A percentile compares a stretch with the other conserved stretches of the same genome.
phyloP scores from a whole-genome alignment of 2,329 filamentous ascomycete genomes.

The Diaporthe vexans region DNA sequence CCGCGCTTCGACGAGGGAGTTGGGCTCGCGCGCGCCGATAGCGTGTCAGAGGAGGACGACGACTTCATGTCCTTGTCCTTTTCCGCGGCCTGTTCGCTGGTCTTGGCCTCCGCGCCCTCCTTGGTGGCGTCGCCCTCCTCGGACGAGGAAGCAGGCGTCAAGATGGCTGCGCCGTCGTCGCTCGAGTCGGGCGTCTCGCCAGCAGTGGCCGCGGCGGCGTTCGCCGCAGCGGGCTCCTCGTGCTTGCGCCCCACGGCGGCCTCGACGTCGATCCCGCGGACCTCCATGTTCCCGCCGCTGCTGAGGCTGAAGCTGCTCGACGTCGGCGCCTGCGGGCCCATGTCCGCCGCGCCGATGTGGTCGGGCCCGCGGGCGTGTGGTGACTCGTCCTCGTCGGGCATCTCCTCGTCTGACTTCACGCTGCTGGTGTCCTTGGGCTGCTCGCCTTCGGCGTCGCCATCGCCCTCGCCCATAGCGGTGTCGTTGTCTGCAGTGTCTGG shows the following conservation, averaged over 20 bases:
- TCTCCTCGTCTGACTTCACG: slow-evolving; percentile 53
- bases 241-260: slow-evolving; percentile 71
- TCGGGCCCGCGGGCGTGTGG: slow-evolving; percentile 89
- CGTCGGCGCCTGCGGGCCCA: slow-evolving; percentile 76
- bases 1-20: slow-evolving; percentile 64
- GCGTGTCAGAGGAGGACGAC: slow-evolving; percentile 3
- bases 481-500: slow-evolving; percentile 42
- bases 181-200: slow-evolving; percentile 37
- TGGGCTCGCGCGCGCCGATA: slow-evolving; percentile 35
- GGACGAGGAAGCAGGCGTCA: slow-evolving; percentile 29
- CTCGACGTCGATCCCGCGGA: slow-evolving; percentile 71
- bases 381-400: slow-evolving; percentile 71
- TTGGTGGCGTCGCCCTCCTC: slow-evolving; percentile 50
- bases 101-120: slow-evolving; percentile 42
- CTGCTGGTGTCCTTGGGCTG: slow-evolving; percentile 44
- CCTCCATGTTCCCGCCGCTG: slow-evolving; percentile 56
- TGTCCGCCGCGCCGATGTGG: slow-evolving; percentile 87
- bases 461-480: slow-evolving; percentile 43
- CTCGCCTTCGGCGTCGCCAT: slow-evolving; percentile 48
- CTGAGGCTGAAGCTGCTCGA: slow-evolving; percentile 57
- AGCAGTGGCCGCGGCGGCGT: slow-evolving; percentile 36
- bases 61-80: slow-evolving; percentile 2
- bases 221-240: slow-evolving; percentile 43
- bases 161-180: slow-evolving; percentile 43
- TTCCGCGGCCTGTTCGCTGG: slow-evolving; percentile 8